These are phyloP conservation scores for Elaphomyces granulatus DNA, from an alignment of 495 filamentous ascomycete genomes.

Conservation along the genomic window DNA sequence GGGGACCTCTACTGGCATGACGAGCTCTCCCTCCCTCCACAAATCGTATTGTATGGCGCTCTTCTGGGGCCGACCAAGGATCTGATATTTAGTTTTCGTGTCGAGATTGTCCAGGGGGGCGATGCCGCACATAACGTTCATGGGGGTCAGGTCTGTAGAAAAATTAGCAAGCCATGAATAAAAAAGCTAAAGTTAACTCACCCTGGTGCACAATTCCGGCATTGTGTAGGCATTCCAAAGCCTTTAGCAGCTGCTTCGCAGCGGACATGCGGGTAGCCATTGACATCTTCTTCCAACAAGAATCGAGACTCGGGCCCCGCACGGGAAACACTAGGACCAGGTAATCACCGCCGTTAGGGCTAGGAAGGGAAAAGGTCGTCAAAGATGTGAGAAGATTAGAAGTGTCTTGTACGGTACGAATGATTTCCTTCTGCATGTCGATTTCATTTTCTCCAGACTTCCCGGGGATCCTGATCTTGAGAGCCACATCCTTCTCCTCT, in stretches of 20 bases:
- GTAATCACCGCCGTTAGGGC: slow-evolving; percentile 8
- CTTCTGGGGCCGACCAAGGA: slow-evolving; percentile 15
- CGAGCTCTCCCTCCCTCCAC: slow-evolving; percentile 13
- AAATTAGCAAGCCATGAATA: slow-evolving; percentile 3
- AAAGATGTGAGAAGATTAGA: slow-evolving; percentile 15
- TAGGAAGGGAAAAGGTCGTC: slow-evolving; percentile 10
- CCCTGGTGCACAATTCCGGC: slow-evolving; percentile 16
- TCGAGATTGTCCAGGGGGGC: slow-evolving; percentile 8
- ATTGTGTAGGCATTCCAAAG: slow-evolving; percentile 16
- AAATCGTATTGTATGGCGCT: slow-evolving; percentile 8
- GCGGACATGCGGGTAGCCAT: slow-evolving; percentile 18
- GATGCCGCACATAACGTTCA: slow-evolving; percentile 15
- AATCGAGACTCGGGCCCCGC: slow-evolving; percentile 17
- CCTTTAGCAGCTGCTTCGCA: slow-evolving; percentile 17
- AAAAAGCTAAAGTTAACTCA: slow-evolving; percentile 5
- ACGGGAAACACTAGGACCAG: slow-evolving; percentile 17
- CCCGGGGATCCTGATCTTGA: slow-evolving; percentile 15
- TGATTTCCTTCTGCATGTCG: slow-evolving; percentile 16
- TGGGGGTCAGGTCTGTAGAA: slow-evolving; percentile 11
- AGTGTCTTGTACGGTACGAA: slow-evolving; percentile 13
- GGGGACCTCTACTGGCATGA: slow-evolving; percentile 7
- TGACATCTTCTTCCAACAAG: slow-evolving; percentile 4
- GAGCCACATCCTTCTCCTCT: slow-evolving; percentile 15
- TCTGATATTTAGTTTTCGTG: slow-evolving; percentile 14
- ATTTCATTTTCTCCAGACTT: slow-evolving; percentile 11